phyloP scores from a whole-genome alignment of 257 asterid genomes.

The Paulownia fortunei region DNA sequence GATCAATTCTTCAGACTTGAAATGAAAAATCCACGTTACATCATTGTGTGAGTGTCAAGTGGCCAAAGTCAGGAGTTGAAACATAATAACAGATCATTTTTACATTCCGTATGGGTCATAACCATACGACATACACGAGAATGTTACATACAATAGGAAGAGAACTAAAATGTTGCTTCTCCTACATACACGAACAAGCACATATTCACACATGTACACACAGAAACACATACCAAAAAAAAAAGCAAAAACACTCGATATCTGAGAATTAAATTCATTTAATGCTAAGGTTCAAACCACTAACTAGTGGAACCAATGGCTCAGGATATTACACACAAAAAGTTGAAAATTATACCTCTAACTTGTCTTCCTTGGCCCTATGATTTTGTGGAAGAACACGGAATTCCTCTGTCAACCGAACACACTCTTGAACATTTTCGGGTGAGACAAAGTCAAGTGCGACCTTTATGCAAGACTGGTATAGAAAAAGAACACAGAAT shows the following conservation, averaged over 20 bases:
- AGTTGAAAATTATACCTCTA: slow-evolving; percentile 61
- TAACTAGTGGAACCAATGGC: slow-evolving; percentile 6
- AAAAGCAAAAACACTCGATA: neutral
- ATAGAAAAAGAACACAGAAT: slow-evolving; percentile 19
- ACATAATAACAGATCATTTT: neutral
- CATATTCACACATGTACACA: neutral
- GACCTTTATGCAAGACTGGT: slow-evolving; percentile 90
- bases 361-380: slow-evolving; percentile 81
- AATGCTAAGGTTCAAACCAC: slow-evolving; percentile 3
- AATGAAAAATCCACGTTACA: neutral
- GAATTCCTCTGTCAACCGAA: slow-evolving; percentile 73
- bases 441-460: slow-evolving; percentile 94
- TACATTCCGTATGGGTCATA: neutral
- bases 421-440: slow-evolving; percentile 76
- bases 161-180: neutral
- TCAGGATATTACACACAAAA: neutral
- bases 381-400: slow-evolving; percentile 86
- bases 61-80: neutral
- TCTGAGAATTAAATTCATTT: neutral
- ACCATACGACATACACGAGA: neutral
- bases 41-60: neutral
- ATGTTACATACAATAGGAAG: neutral
- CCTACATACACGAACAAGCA: neutral
- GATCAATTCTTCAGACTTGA: neutral
- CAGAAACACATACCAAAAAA: neutral